Evolutionary conservation across 441 rosid species (phyloP), one percentile per base, ranked within the genome.

Genomic region (Pelargonium fulgidum): DNA sequence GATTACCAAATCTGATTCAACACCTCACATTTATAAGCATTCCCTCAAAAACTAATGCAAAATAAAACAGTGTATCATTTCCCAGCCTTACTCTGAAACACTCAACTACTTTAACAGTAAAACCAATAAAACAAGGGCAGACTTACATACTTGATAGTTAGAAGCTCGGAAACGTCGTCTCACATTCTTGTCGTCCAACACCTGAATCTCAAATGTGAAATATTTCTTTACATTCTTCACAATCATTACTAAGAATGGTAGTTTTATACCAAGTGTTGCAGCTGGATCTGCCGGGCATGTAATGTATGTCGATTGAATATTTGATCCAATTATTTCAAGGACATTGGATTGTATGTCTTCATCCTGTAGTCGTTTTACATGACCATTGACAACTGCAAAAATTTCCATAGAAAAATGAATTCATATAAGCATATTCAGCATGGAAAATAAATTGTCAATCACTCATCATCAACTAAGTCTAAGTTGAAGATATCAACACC

Each of bases 141-240:
- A 87, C 87, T 82, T 80, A 89, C 97, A 85, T 73, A 93, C 96
- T 85, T 93, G 97, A 79, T 87, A 93, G 79, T 91, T 93, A 82
- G 99, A 93, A 85, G 99, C 90, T 47, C 96, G 89, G 74, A 93
- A 93, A 67, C 96, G 96, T 42, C 99, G 78, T 67, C 97, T 85
- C 48, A 93, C 97, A 64, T 89, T 93, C 93, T 93, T 93, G 78
- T 93, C 99, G 64, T 93, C 99, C 72, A 93, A 81, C 73, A 91
- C 86, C 72, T 93, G 99, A 79, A 93, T 88, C 86, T 93, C 97
- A 72, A 93, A 91, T 3, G 97, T 83, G 83, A 91, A 88, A 77
- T 88, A 93, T 71, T 91, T 91, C 80, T 89, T 91, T 77, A 93
- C 47, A 74, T 89, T 89, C 88, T 93, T 93, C 69, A 91, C 92